Conservation (phyloP, 2,329 filamentous ascomycete genomes). For the Penicillium crustosum region DNA sequence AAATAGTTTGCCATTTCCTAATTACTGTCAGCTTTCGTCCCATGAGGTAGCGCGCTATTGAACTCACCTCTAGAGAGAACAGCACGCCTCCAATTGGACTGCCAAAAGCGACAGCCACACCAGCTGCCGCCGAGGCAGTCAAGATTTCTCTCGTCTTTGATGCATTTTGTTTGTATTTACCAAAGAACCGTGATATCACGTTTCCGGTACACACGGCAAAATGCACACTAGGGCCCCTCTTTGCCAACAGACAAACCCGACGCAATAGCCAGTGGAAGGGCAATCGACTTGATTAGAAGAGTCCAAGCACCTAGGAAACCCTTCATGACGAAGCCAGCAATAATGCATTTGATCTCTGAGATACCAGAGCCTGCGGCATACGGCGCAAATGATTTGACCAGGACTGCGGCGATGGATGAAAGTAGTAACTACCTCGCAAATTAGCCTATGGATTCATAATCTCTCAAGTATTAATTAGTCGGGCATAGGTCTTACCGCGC, state of each 20-base stretch:
- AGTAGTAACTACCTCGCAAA: slow-evolving; percentile 62
- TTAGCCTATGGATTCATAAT: neutral
- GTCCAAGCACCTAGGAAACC: slow-evolving; percentile 92
- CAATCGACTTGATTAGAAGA: slow-evolving; percentile 88
- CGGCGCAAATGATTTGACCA: slow-evolving; percentile 89
- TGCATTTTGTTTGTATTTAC: slow-evolving; percentile 87
- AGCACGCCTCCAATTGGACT: slow-evolving; percentile 95
- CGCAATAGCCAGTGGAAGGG: slow-evolving; percentile 85
- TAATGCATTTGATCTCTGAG: slow-evolving; percentile 98
- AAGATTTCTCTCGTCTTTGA: slow-evolving; percentile 94
- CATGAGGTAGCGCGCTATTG: neutral
- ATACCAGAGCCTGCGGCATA: slow-evolving; percentile 97
- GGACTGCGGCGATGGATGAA: slow-evolving; percentile 73
- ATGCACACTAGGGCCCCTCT: slow-evolving; percentile 97
- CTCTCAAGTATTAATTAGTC: neutral
- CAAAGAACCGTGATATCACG: slow-evolving; percentile 88
- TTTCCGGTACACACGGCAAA: slow-evolving; percentile 98
- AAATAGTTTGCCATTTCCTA: slow-evolving; percentile 94
- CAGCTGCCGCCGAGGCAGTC: slow-evolving; percentile 89
- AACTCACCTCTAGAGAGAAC: slow-evolving; percentile 76
- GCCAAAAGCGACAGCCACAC: slow-evolving; percentile 94
- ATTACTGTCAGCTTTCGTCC: slow-evolving; percentile 17
- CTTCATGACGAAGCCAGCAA: slow-evolving; percentile 98
- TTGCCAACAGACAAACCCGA: slow-evolving; percentile 95
- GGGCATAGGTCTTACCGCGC: slow-evolving; percentile 60